A percentile compares a stretch with the other conserved stretches of the same genome.
phyloP scores from a whole-genome alignment of 139 green algal genomes.

The Nannochloris sp. region DNA sequence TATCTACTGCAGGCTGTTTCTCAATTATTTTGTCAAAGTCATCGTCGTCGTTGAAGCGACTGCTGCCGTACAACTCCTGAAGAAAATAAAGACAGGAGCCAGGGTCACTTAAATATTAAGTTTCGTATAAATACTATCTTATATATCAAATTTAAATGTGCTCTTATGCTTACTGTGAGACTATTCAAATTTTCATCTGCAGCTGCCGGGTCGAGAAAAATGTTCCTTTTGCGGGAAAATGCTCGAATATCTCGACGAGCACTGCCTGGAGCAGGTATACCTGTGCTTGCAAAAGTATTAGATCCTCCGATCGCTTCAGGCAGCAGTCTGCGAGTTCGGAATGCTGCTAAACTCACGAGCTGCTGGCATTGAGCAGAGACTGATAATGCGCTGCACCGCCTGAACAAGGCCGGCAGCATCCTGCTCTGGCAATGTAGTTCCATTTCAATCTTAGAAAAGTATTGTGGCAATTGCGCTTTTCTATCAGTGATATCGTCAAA shows the following conservation, averaged over 20 bases:
- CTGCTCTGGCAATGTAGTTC: no score
- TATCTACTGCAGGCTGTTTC: neutral
- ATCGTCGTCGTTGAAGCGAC: constrained; percentile 27
- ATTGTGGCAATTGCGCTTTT: no score
- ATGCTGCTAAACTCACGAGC: no score
- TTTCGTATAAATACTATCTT: neutral
- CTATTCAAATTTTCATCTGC: neutral
- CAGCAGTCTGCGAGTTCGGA: no score
- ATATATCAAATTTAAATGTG: neutral
- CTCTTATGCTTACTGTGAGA: neutral
- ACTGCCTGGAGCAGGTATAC: no score
- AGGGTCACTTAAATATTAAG: neutral
- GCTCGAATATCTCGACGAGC: neutral
- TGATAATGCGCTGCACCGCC: no score
- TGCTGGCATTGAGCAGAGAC: no score
- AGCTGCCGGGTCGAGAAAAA: constrained; percentile 9
- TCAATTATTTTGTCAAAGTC: neutral
- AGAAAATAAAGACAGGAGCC: neutral
- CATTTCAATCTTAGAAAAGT: no score
- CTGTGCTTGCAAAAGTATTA: neutral
- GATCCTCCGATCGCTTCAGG: neutral
- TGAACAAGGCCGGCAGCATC: no score
- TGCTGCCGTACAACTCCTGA: constrained; percentile 24
- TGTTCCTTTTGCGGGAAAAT: constrained; percentile 3
- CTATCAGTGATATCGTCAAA: no score